Evolutionary conservation across 495 filamentous ascomycete species (phyloP).

Genomic region (Aspergillus heteromorphus): DNA sequence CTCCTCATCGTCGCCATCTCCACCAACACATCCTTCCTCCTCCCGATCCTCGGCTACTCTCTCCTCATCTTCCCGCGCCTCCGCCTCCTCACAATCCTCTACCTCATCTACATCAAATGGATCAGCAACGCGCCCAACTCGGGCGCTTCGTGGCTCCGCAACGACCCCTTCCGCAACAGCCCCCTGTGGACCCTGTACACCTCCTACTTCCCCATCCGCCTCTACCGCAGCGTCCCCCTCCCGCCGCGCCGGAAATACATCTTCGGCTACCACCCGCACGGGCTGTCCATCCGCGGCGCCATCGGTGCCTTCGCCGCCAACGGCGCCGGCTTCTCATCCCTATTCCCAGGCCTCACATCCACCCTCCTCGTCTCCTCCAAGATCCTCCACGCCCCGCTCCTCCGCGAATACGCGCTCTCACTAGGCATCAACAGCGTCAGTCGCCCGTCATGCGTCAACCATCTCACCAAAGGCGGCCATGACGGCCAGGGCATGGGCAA

Average conservation of each 20-base stretch:
- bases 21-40: background rate
- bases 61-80: conserved; percentile 3
- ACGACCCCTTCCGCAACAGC: conserved; percentile 55
- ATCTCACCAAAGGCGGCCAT: background rate
- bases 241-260: conserved; percentile 74
- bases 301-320: conserved; percentile 76
- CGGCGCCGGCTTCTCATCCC: conserved; percentile 64
- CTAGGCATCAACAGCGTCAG: conserved; percentile 2
- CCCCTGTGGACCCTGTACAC: conserved; percentile 16
- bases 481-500: conserved; percentile 2
- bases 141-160: conserved; percentile 61
- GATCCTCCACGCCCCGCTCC: conserved; percentile 1
- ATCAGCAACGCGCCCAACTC: conserved; percentile 54
- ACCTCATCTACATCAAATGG: conserved; percentile 63
- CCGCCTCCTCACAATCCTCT: conserved; percentile 45
- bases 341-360: conserved; percentile 82
- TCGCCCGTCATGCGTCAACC: background rate
- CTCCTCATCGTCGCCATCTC: background rate
- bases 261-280: conserved; percentile 85
- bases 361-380: conserved; percentile 6
- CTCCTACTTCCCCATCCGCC: conserved; percentile 9
- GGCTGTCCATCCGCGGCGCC: conserved; percentile 79
- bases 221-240: conserved; percentile 30
- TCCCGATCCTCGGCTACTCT: background rate
- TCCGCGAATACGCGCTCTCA: conserved; percentile 6